These are phyloP conservation scores for Hamigera avellanea DNA, from an alignment of 495 filamentous ascomycete species.

Conservation along the genomic window DNA sequence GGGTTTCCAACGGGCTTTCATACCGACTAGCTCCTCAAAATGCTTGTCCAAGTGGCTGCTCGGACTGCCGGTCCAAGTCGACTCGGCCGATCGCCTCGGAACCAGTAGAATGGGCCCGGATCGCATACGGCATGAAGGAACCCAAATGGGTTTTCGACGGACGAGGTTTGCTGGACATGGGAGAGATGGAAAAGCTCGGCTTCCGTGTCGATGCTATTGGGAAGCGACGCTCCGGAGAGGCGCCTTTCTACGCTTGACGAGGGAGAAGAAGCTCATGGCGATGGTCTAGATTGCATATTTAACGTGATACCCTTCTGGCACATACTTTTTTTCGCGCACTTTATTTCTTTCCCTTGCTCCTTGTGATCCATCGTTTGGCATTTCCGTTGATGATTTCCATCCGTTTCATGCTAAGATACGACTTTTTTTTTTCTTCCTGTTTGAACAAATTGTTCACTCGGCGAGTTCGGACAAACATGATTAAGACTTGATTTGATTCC, in stretches of 20 bases:
- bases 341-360: too few species aligned
- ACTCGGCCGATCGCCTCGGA: constrained; percentile 10
- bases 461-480: too few species aligned
- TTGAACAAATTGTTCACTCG: too few species aligned
- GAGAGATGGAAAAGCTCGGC: constrained; percentile 43
- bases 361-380: too few species aligned
- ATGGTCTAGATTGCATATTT: neutral
- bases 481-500: too few species aligned
- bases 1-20: constrained; percentile 8
- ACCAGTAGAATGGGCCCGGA: constrained; percentile 40
- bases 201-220: constrained; percentile 26
- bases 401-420: too few species aligned
- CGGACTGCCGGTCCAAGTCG: constrained; percentile 10
- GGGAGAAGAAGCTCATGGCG: neutral
- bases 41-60: constrained; percentile 10
- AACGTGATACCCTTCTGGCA: neutral
- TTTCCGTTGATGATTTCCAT: too few species aligned
- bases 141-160: constrained; percentile 67
- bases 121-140: constrained; percentile 45
- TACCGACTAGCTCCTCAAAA: constrained; percentile 10
- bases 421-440: too few species aligned
- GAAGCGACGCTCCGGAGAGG: constrained; percentile 2
- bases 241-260: neutral
- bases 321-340: too few species aligned
- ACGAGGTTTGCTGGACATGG: constrained; percentile 46